Percentiles rank a stretch among this genome's conserved stretches.
Conservation (phyloP, 129 eudicot species). For the Helianthus annuus region HanXRQr2.0-SUNRISE NC_035443.2:144928917-144929416, state of each 20-base stretch:
- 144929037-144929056: constrained; percentile 16
- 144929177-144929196: constrained; percentile 27
- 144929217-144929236: constrained; percentile 18
- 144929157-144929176: constrained; percentile 20
- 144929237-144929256: constrained; percentile 14
- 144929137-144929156: constrained; percentile 6
- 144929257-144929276: constrained; percentile 45
- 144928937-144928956: constrained; percentile 60
- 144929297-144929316: constrained; percentile 76
- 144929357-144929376: constrained; percentile 4
- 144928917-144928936: constrained; percentile 84
- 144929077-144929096: background rate
- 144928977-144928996: constrained; percentile 20
- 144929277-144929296: constrained; percentile 45
- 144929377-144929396: constrained; percentile 12
- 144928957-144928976: constrained; percentile 38
- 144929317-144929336: constrained; percentile 71
- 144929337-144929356: constrained; percentile 30
- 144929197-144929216: constrained; percentile 20
- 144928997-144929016: constrained; percentile 45
- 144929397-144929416: constrained; percentile 1
- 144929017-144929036: constrained; percentile 56
- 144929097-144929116: constrained; percentile 6
- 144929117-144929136: constrained; percentile 48
- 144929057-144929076: constrained; percentile 42